Evolutionary conservation across 306 rosid genomes (phyloP), one percentile per base, ranked within the genome.

Genomic region (Prunus mume): DNA sequence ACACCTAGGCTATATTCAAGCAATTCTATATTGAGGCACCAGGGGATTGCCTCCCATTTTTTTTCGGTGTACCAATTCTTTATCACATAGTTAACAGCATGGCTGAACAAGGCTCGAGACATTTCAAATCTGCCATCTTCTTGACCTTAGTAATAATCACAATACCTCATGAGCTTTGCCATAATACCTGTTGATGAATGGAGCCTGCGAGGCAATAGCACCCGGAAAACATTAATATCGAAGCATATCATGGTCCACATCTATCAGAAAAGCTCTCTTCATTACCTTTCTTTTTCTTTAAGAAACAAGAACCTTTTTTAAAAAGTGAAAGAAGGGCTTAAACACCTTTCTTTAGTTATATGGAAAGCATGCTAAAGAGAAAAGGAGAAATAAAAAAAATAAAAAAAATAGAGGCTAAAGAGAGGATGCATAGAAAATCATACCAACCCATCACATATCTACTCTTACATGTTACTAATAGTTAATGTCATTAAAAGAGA

Each of bases 131-230:
- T 25, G 69, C 6, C 24, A 46, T 41, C 75, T 67, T 74, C n/a
- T 5, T 45, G 49, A n/a, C 60, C 25, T 49, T 28, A 71, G 46
- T n/a, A 69, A 27, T 71, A 71, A 64, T 93, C 83, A 89, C 78
- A 93, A 90, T 77, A 93, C 83, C 82, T 89, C 92, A 6, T 93
- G 97, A 82, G 96, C 97, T 84, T 87, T 93, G 69, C 97, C 97
- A 1, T 89, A 90, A 71, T 90, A 93, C 88, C 97, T 85, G 85
- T 93, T 93, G 71, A 93, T 93, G 75, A 90, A 93, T 43, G 86
- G 86, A 47, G 93, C 90, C 96, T 93, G 90, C 88, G 80, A 64
- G 32, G 81, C 60, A 65, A n/a, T 74, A 76, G 3, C 32, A n/a
- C 12, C 28, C 46, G 52, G 25, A 64, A 7, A 6, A 60, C 18